Base-by-base conservation (phyloP, 2,329 filamentous ascomycete genomes). In the Fusarium neocosmosporiellum region DNA sequence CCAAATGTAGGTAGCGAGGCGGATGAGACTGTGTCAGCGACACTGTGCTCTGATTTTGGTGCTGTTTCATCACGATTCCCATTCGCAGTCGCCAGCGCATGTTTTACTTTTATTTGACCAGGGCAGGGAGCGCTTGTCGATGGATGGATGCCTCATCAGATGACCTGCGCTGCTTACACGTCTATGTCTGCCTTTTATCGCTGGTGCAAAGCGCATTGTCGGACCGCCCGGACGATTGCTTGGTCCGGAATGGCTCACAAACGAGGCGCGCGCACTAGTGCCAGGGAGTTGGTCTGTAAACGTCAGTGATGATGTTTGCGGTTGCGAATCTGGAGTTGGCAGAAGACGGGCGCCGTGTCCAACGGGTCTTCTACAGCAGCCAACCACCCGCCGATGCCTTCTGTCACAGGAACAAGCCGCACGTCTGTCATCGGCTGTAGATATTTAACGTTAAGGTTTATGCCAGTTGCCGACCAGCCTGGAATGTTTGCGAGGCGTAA, bases 301-400 rank as follows among this genome's bases (percentile, higher is more conserved):
- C 65, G 64, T 64, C 71, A 72, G 39, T 53, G 41, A 63, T 73
- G 71, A 73, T 74, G 71, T 39, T 73, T 72, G 61, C 71, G 68
- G 65, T 41, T 55, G 59, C 29, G 36, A 29, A 29, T 55, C 41
- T 50, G 31, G 29, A 57, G 48, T 60, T 48, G 39, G 63, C 54
- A 24, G 31, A 29, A 62, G 24, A 36, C 27, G 54, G 48, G 63
- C 43, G 41, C 34, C 33, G 16, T 57, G 53, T 62, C n/a, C 43
- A 73, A 60, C 71, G 67, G 71, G 34, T 58, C 27, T 59, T 58
- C 10, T 33, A 20, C 41, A 46, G 41, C 41, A 29, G 16, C 43
- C 43, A 27, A 50, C 43, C 43, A 50, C 46, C 46, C n/a, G 16
- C 33, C 9, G 14, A 39, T 55, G 13, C 10, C 22, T 53, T 41